A percentile compares a stretch with the other conserved stretches of the same genome.
These are phyloP conservation scores for Xylariaceae sp. DNA, from an alignment of 2,329 filamentous ascomycete species.

Conservation along the genomic window DNA sequence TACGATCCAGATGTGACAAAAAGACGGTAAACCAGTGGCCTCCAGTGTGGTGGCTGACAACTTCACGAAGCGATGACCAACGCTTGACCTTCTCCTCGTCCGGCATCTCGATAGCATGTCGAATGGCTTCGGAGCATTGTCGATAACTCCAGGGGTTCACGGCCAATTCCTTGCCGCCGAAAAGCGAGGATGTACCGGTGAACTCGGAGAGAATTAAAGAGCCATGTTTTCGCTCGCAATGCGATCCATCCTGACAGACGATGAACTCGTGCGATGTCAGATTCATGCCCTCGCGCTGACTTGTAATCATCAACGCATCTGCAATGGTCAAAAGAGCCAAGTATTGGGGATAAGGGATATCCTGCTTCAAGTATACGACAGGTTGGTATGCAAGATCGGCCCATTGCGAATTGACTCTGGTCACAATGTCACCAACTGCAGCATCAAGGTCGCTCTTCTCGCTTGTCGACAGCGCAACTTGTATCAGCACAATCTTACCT, in stretches of 20 bases:
- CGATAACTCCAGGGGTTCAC: conserved; percentile 97
- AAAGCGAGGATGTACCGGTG: conserved; percentile 84
- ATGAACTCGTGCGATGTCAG: conserved; percentile 92
- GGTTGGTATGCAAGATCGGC: conserved; percentile 90
- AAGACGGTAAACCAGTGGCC: conserved; percentile 82
- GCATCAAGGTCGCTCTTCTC: conserved; percentile 85
- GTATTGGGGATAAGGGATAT: conserved; percentile 89
- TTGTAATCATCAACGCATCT: conserved; percentile 90
- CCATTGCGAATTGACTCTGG: conserved; percentile 86
- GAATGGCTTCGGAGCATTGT: conserved; percentile 81
- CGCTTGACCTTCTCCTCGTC: conserved; percentile 68
- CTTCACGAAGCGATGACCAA: conserved; percentile 69
- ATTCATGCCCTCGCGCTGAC: conserved; percentile 96
- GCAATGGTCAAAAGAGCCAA: conserved; percentile 87
- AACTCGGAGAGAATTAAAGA: conserved; percentile 93
- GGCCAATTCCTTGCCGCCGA: conserved; percentile 72
- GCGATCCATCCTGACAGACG: conserved; percentile 82
- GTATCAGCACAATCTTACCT: conserved; percentile 84
- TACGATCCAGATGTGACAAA: conserved; percentile 63
- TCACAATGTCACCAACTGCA: conserved; percentile 89
- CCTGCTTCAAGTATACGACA: conserved; percentile 89
- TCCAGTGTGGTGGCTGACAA: conserved; percentile 78
- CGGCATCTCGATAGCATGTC: conserved; percentile 75
- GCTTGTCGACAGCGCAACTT: conserved; percentile 86
- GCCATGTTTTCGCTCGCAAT: conserved; percentile 71